These are phyloP conservation scores for Rhodomyrtus tomentosa DNA, from an alignment of 345 rosid species.

Conservation along the genomic window DNA sequence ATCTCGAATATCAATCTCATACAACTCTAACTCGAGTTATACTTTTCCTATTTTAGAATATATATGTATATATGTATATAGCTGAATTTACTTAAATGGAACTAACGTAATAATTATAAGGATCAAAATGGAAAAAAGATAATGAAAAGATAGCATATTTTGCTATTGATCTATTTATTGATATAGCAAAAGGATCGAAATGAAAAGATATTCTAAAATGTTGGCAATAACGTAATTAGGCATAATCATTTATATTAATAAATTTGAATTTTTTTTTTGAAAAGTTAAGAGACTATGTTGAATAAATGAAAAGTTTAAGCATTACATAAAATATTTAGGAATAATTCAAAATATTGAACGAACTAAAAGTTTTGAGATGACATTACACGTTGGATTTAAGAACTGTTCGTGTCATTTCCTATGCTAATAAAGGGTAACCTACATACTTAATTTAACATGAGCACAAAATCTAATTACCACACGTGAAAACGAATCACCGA, in stretches of 20 bases:
- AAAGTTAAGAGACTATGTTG: too few relatives aligned
- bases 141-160: neutral
- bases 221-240: neutral
- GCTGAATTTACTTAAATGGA: neutral
- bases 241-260: neutral
- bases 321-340: too few relatives aligned
- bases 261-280: too few relatives aligned
- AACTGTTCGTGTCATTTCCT: too few relatives aligned
- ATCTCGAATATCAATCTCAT: neutral
- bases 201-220: too few relatives aligned
- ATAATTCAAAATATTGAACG: too few relatives aligned
- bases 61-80: too few relatives aligned
- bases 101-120: too few relatives aligned
- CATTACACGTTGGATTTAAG: neutral
- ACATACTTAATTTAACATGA: neutral
- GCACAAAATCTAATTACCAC: neutral
- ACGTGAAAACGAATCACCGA: neutral
- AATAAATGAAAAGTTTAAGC: too few relatives aligned
- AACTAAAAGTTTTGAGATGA: neutral
- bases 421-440: too few relatives aligned
- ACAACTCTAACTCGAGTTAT: neutral
- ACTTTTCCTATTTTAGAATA: neutral
- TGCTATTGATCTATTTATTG: too few relatives aligned
- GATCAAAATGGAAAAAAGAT: neutral
- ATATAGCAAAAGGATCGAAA: too few relatives aligned